Conservation (phyloP, 148 eudicot genomes). For the Selenicereus undatus region DNA sequence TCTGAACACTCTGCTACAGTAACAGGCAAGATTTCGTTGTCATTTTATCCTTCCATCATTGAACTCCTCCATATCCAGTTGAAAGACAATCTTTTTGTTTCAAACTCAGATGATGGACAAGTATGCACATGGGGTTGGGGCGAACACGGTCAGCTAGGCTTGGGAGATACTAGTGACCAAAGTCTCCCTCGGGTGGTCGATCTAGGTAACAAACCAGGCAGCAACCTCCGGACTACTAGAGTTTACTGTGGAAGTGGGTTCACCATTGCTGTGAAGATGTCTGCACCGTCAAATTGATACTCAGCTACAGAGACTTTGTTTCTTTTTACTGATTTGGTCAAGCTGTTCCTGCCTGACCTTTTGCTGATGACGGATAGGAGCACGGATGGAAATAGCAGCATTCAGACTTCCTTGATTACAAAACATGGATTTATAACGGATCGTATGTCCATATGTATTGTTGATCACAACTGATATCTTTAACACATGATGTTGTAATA, state of each 20-base stretch:
- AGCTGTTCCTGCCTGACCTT: neutral
- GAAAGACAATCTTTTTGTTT: neutral
- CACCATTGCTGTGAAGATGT: constrained; percentile 37
- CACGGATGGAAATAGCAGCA: neutral
- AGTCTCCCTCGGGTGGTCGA: constrained; percentile 49
- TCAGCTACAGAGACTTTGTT: neutral
- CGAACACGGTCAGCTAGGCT: constrained; percentile 95
- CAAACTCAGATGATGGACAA: constrained; percentile 50
- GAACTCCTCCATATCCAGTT: neutral
- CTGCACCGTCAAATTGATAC: constrained; percentile 4
- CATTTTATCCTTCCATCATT: neutral
- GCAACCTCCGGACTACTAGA: constrained; percentile 14
- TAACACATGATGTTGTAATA: too few relatives aligned
- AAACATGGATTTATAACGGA: neutral
- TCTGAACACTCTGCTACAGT: constrained; percentile 82
- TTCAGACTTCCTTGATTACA: neutral
- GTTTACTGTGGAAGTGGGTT: constrained; percentile 95
- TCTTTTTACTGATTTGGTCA: neutral
- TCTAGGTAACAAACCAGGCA: constrained; percentile 23
- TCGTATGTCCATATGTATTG: neutral
- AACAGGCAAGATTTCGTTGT: constrained; percentile 42
- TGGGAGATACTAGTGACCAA: constrained; percentile 64
- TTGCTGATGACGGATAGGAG: neutral
- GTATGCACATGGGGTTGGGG: constrained; percentile 98
- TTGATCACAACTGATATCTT: neutral